Conservation (phyloP, 2,329 filamentous ascomycete genomes). For the Xylaria sp. region DNA sequence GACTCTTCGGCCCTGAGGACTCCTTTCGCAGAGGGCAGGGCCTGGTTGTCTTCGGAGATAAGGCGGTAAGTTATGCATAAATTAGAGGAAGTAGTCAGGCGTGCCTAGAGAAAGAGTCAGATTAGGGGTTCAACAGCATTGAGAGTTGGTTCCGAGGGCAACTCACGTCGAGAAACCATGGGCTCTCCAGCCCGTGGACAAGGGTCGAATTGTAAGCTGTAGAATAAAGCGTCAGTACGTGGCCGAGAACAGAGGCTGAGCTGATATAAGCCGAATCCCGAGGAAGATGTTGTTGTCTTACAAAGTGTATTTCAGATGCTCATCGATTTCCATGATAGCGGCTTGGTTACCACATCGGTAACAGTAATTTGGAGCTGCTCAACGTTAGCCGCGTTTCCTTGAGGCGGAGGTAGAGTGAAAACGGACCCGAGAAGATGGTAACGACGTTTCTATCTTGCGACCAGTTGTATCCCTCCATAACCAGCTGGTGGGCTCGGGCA, state of each 20-base stretch:
- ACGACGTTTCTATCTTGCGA: conserved; percentile 97
- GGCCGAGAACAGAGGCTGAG: conserved; percentile 1
- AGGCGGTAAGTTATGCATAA: conserved; percentile 11
- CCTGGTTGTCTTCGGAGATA: conserved; percentile 14
- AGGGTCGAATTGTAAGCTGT: conserved; percentile 96
- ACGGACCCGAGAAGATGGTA: conserved; percentile 90
- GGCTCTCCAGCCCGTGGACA: conserved; percentile 96
- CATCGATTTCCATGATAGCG: conserved; percentile 99
- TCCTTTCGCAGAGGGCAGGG: conserved; percentile 17
- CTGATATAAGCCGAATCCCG: neutral
- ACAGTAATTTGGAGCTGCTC: conserved; percentile 80
- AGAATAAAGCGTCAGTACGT: conserved; percentile 13
- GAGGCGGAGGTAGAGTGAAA: conserved; percentile 11
- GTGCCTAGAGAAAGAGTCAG: conserved; percentile 52
- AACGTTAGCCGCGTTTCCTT: conserved; percentile 6
- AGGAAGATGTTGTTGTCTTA: conserved; percentile 48
- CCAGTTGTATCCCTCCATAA: conserved; percentile 99
- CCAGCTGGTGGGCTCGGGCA: conserved; percentile 92
- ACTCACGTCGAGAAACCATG: conserved; percentile 89
- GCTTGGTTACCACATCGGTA: conserved; percentile 99
- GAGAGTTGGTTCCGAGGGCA: neutral
- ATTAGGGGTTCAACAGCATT: conserved; percentile 9
- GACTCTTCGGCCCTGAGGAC: conserved; percentile 4
- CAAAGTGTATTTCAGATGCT: conserved; percentile 99
- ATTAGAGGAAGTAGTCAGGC: conserved; percentile 96